Percentiles rank a stretch among this genome's conserved stretches.
phyloP scores from a whole-genome alignment of 2,329 filamentous ascomycete species.

The Ascochyta lentis region DNA sequence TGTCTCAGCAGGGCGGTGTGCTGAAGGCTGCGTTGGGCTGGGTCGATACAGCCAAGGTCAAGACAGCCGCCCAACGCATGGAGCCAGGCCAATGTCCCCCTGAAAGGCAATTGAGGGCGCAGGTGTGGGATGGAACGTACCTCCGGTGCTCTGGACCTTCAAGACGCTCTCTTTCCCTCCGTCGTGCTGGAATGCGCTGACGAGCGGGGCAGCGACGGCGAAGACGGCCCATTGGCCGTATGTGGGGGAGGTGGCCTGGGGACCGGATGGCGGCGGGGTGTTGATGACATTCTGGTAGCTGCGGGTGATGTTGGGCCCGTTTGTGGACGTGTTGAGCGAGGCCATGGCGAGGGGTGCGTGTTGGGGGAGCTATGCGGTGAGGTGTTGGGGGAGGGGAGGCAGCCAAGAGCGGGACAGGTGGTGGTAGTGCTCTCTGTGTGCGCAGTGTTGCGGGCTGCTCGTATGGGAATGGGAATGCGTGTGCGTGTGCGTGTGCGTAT shows the following conservation, averaged over 20 bases:
- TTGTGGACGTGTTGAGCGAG: slow-evolving; percentile 63
- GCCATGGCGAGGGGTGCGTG: slow-evolving; percentile 63
- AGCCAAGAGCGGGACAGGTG: neutral
- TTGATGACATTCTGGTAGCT: slow-evolving; percentile 72
- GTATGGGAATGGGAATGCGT: slow-evolving; percentile 5
- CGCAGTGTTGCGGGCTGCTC: slow-evolving; percentile 6
- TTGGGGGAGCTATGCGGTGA: slow-evolving; percentile 9
- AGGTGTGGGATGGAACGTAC: slow-evolving; percentile 54
- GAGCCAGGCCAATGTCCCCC: neutral
- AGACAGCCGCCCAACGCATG: neutral
- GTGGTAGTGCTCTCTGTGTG: slow-evolving; percentile 4
- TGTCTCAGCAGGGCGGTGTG: neutral
- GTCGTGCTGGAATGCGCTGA: slow-evolving; percentile 89
- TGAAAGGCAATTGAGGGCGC: slow-evolving; percentile 10
- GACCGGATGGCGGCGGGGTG: slow-evolving; percentile 62
- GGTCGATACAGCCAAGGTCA: neutral
- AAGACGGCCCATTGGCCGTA: slow-evolving; percentile 94
- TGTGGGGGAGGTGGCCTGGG: slow-evolving; percentile 73
- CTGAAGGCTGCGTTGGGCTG: slow-evolving; percentile 24
- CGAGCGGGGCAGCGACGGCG: slow-evolving; percentile 87
- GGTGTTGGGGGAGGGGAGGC: slow-evolving; percentile 6
- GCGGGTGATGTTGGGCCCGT: slow-evolving; percentile 60
- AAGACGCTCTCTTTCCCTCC: slow-evolving; percentile 90
- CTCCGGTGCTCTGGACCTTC: slow-evolving; percentile 91
- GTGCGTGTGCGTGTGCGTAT: neutral